A percentile compares a stretch with the other conserved stretches of the same genome.
Conservation (phyloP, 495 filamentous ascomycete genomes). For the Aspergillus olivimuriae region DNA sequence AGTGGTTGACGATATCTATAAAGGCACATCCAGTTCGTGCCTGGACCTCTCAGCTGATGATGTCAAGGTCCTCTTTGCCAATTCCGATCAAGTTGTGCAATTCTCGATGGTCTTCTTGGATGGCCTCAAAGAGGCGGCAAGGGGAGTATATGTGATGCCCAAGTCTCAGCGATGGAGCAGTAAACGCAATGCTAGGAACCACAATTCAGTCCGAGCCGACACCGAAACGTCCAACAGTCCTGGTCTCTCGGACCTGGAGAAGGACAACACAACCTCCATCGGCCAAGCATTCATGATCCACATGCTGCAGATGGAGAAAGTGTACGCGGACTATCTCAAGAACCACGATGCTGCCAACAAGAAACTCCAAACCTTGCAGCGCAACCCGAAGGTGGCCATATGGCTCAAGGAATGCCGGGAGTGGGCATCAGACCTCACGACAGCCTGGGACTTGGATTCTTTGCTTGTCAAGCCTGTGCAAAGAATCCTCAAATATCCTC, state of each 20-base stretch:
- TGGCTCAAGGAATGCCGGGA: constrained; percentile 91
- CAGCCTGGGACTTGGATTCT: constrained; percentile 89
- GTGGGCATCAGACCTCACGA: constrained; percentile 80
- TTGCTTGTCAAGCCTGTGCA: constrained; percentile 94
- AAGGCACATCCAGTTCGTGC: constrained; percentile 80
- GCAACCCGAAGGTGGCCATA: constrained; percentile 67
- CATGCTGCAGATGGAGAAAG: constrained; percentile 71
- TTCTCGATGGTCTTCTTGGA: constrained; percentile 75
- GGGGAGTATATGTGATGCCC: constrained; percentile 63
- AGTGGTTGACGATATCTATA: constrained; percentile 93
- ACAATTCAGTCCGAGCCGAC: constrained; percentile 27
- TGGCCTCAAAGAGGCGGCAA: constrained; percentile 68
- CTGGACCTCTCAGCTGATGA: constrained; percentile 75
- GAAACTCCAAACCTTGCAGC: constrained; percentile 65
- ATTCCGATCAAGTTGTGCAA: constrained; percentile 76
- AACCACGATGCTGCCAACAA: constrained; percentile 81
- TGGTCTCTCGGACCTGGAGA: constrained; percentile 52
- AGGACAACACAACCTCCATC: constrained; percentile 68
- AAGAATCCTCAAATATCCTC: constrained; percentile 83
- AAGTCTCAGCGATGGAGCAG: constrained; percentile 51
- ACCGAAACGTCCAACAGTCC: constrained; percentile 29
- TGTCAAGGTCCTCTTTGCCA: constrained; percentile 81
- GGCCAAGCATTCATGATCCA: constrained; percentile 72
- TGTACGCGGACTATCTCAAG: constrained; percentile 79
- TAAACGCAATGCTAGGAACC: constrained; percentile 44